phyloP scores from a whole-genome alignment of 1,284 basidiomycete genomes.

The Malassezia caprae region DNA sequence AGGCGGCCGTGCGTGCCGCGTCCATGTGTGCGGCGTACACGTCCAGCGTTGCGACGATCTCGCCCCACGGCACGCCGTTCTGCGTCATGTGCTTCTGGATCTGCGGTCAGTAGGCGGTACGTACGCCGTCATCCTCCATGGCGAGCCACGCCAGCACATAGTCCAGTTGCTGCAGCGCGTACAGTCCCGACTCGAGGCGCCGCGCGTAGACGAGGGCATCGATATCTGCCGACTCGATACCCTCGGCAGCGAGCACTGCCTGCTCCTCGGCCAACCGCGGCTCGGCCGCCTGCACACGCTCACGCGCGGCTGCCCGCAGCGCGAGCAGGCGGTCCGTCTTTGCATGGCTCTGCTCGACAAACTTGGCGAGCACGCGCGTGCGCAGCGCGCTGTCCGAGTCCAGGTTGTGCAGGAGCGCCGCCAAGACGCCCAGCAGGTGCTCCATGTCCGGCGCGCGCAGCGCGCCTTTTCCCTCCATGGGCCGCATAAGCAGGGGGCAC shows the following conservation, averaged over 20 bases:
- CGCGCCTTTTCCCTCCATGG: background rate
- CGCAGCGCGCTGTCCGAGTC: slow-evolving; percentile 71
- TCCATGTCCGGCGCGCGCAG: slow-evolving; percentile 59
- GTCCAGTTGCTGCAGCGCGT: slow-evolving; percentile 78
- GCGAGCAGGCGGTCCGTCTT: slow-evolving; percentile 87
- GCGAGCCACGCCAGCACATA: slow-evolving; percentile 87
- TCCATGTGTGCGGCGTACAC: slow-evolving; percentile 34
- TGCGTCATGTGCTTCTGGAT: slow-evolving; percentile 20
- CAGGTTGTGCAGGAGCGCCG: slow-evolving; percentile 78
- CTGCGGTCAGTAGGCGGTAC: background rate
- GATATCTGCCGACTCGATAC: slow-evolving; percentile 57
- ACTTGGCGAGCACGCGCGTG: slow-evolving; percentile 78
- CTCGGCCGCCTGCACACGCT: slow-evolving; percentile 57
- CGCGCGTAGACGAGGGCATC: slow-evolving; percentile 72
- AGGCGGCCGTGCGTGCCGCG: slow-evolving; percentile 10
- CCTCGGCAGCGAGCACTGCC: slow-evolving; percentile 57
- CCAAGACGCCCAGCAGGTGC: slow-evolving; percentile 77
- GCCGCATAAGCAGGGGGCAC: slow-evolving; percentile 80
- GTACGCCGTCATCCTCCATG: slow-evolving; percentile 86
- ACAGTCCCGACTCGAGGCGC: slow-evolving; percentile 73
- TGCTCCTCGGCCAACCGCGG: slow-evolving; percentile 60
- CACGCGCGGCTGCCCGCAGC: slow-evolving; percentile 62
- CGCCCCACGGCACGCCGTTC: slow-evolving; percentile 13
- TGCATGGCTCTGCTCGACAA: slow-evolving; percentile 80
- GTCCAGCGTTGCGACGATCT: slow-evolving; percentile 19